Evolutionary conservation across 1,284 basidiomycete genomes (phyloP).

Genomic region (Inonotus hispidus): DNA sequence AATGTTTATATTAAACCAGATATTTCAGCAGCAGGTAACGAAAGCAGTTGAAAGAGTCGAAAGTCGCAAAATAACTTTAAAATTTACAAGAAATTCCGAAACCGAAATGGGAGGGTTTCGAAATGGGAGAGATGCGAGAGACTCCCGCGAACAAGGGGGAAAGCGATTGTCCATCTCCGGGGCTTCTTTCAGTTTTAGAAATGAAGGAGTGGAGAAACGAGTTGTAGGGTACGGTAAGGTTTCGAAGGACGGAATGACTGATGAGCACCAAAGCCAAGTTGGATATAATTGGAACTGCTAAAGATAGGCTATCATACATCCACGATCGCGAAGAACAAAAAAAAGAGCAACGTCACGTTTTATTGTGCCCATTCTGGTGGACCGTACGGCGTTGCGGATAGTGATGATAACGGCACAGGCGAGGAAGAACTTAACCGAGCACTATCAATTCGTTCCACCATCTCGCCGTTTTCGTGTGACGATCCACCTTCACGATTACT

Average conservation of each 20-base stretch:
- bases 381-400: slow-evolving; percentile 5
- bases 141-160: too few relatives aligned
- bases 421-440: background rate
- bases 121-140: background rate
- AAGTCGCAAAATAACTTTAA: too few relatives aligned
- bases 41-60: too few relatives aligned
- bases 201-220: background rate
- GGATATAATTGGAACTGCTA: background rate
- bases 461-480: background rate
- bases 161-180: background rate
- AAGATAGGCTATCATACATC: too few relatives aligned
- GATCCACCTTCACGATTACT: background rate
- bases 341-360: background rate
- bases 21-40: background rate
- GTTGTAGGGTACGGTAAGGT: background rate
- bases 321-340: too few relatives aligned
- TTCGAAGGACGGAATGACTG: background rate
- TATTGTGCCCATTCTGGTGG: slow-evolving; percentile 7
- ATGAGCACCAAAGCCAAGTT: background rate
- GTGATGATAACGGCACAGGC: slow-evolving; percentile 12
- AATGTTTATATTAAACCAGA: background rate
- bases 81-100: background rate
- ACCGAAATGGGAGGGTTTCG: background rate
- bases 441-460: slow-evolving; percentile 1
- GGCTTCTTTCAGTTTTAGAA: background rate